phyloP scores from a whole-genome alignment of 2,329 filamentous ascomycete genomes.

The Parascedosporium putredinis region DNA sequence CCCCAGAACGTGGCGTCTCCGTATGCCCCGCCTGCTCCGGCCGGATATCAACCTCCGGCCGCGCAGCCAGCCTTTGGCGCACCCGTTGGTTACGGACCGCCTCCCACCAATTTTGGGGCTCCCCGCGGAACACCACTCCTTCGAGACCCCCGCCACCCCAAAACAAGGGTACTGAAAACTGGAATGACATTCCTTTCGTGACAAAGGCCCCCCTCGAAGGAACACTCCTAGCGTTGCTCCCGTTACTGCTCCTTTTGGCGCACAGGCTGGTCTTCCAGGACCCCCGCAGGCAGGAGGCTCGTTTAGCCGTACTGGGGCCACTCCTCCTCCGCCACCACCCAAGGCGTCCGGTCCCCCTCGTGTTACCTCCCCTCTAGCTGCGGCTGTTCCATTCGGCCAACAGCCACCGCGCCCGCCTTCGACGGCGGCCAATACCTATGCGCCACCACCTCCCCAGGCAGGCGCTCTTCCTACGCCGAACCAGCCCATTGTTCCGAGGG shows the following conservation, averaged over 20 bases:
- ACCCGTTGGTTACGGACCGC: conserved; percentile 17
- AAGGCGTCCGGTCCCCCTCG: conserved; percentile 64
- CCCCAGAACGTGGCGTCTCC: conserved; percentile 9
- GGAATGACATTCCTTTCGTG: conserved; percentile 93
- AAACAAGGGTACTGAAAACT: conserved; percentile 63
- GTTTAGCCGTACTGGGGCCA: conserved; percentile 52
- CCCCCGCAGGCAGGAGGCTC: conserved; percentile 51
- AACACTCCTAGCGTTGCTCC: conserved; percentile 61
- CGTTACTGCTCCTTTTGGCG: conserved; percentile 66
- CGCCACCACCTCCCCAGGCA: conserved; percentile 41
- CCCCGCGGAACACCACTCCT: conserved; percentile 52
- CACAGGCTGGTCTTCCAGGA: conserved; percentile 43
- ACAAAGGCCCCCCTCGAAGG: conserved; percentile 61
- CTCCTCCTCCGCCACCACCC: conserved; percentile 69
- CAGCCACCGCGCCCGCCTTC: conserved; percentile 11
- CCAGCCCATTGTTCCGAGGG: conserved; percentile 58
- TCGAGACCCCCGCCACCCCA: conserved; percentile 60
- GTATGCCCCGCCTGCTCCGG: conserved; percentile 2
- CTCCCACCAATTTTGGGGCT: conserved; percentile 22
- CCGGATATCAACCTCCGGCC: conserved; percentile 9
- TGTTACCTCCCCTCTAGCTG: conserved; percentile 60
- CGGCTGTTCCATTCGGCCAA: conserved; percentile 38
- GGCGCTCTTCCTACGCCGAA: conserved; percentile 58
- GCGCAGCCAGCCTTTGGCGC: conserved; percentile 7
- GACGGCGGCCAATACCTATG: conserved; percentile 18